These are phyloP conservation scores for Fusarium algeriense DNA, from an alignment of 2,329 filamentous ascomycete genomes.

Conservation along the genomic window DNA sequence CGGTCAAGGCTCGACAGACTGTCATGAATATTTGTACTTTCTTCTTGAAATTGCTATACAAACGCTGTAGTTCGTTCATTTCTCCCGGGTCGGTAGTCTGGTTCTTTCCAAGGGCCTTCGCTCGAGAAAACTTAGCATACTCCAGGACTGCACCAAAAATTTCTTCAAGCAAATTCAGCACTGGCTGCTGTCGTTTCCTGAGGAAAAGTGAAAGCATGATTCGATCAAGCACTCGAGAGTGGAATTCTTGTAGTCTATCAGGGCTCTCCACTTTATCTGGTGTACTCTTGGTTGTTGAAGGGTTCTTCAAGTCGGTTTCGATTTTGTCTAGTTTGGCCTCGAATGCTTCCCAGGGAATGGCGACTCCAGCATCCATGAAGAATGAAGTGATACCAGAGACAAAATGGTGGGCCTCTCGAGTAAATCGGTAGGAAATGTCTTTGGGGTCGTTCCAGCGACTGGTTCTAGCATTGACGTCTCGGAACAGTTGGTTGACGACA, in stretches of 20 bases:
- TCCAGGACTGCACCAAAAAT: constrained; percentile 79
- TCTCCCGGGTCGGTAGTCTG: constrained; percentile 19
- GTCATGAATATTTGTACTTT: constrained; percentile 81
- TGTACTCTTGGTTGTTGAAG: constrained; percentile 53
- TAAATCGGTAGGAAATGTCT: constrained; percentile 68
- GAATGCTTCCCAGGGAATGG: constrained; percentile 78
- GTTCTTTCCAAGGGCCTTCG: constrained; percentile 52
- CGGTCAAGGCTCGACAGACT: constrained; percentile 76
- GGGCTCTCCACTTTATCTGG: constrained; percentile 63
- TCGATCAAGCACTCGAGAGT: constrained; percentile 79
- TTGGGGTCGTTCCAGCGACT: constrained; percentile 53
- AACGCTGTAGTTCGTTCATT: constrained; percentile 48
- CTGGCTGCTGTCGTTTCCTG: constrained; percentile 78
- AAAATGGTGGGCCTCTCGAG: constrained; percentile 84
- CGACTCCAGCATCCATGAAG: constrained; percentile 83
- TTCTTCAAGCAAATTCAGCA: constrained; percentile 79
- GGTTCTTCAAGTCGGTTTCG: constrained; percentile 65
- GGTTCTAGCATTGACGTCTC: constrained; percentile 62
- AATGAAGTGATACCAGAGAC: constrained; percentile 79
- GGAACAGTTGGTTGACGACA: constrained; percentile 74
- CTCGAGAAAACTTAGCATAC: constrained; percentile 70
- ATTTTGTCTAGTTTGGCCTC: constrained; percentile 73
- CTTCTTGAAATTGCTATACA: constrained; percentile 77
- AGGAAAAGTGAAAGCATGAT: constrained; percentile 81
- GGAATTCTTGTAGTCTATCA: constrained; percentile 74